A percentile compares a stretch with the other conserved stretches of the same genome.
Conservation (phyloP, 2,329 filamentous ascomycete species). For the Claviceps africana region DNA sequence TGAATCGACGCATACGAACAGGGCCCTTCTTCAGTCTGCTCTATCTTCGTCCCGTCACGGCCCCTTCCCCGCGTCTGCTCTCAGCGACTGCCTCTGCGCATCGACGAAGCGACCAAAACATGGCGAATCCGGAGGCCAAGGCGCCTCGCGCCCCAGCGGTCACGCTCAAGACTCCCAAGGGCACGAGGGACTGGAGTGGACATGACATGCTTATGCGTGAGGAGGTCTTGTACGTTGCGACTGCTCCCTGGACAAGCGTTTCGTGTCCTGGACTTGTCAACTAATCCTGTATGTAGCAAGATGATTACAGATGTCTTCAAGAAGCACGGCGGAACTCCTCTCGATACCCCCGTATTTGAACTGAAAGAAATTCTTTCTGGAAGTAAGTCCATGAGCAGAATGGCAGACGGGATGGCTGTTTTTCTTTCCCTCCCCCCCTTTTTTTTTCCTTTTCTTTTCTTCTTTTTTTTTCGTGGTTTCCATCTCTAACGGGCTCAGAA, state of each 20-base stretch:
- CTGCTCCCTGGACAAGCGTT: background rate
- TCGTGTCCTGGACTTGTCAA: background rate
- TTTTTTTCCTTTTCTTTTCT: background rate
- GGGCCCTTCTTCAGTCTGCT: background rate
- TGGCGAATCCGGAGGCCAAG: slow-evolving; percentile 18
- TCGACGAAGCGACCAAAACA: slow-evolving; percentile 8
- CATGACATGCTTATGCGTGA: slow-evolving; percentile 69
- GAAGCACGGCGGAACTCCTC: slow-evolving; percentile 64
- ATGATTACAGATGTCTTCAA: slow-evolving; percentile 70
- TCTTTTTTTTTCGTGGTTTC: background rate
- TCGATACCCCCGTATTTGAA: slow-evolving; percentile 77
- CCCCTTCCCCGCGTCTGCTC: background rate
- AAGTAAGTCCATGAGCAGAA: slow-evolving; percentile 19
- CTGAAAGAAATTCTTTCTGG: slow-evolving; percentile 73
- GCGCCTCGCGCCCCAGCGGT: slow-evolving; percentile 32
- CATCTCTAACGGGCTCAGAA: slow-evolving; percentile 23
- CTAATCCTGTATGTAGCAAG: slow-evolving; percentile 16
- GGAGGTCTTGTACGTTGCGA: slow-evolving; percentile 47
- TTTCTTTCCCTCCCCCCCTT: background rate
- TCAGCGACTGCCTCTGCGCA: background rate
- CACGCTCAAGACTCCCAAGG: slow-evolving; percentile 72
- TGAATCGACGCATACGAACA: slow-evolving; percentile 6
- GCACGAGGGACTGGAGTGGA: slow-evolving; percentile 76
- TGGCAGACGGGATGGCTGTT: no score
- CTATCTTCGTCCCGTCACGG: slow-evolving; percentile 2